Base-by-base conservation (phyloP, 1,284 basidiomycete species). In the Naganishia albida region DNA sequence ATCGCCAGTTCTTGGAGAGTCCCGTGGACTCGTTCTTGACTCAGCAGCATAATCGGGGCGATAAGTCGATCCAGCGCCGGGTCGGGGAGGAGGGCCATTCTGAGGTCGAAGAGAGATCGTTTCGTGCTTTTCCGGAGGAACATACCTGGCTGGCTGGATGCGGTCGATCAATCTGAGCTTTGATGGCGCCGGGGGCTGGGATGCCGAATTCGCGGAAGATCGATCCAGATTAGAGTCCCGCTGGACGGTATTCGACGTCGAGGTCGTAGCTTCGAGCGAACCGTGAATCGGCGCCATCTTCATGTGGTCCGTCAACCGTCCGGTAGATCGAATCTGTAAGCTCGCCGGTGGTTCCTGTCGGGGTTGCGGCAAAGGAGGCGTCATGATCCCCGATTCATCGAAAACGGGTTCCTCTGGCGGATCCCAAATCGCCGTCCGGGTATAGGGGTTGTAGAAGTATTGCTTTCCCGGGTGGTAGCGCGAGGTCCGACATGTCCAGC, bases 371-470 rank as follows among this genome's bases (percentile, higher is more conserved):
- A 30, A 25, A 60, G 56, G 56, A 39, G 56, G 56, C 23, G 56
- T 60, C 20, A 38, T 38, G 25, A 60, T 60, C 10, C 56, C 56
- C 16, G 56, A 60, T n/a, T 60, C 56, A 38, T 60, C 56, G 20
- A 60, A 49, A 1, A 39, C 20, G 34, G 38, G 38, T 38, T 60
- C 56, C 15, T 49, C 46, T 7, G 56, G 56, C 23, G 20, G 56
- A 34, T 48, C 48, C 56, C 56, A 60, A 10, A 26, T 49, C 23
- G 56, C 38, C 20, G 34, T 34, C 34, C 38, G 56, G 16, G 56
- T 60, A 20, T 60, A 60, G 16, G 56, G 56, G 25, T 60, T 60
- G 23, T 60, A 60, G 25, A 50, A 60, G 44, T 60, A 60, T 28
- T 60, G 56, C 38, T 60, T 49, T 30, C 30, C 23, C 25, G 38